Evolutionary conservation across 768 basidiomycete species (phyloP).

Genomic region (Amanita polypyramis): DNA sequence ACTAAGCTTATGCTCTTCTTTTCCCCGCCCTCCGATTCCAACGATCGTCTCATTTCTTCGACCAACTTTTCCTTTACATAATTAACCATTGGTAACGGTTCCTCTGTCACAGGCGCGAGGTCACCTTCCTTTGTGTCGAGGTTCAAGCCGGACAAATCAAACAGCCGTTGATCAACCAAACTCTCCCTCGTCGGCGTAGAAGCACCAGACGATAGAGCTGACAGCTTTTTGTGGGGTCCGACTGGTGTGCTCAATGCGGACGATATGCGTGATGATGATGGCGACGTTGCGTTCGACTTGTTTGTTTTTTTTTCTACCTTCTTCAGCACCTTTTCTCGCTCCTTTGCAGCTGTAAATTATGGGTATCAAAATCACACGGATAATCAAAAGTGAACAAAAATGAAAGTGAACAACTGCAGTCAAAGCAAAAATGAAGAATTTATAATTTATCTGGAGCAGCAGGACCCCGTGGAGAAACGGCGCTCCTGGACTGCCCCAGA

Average conservation of each 20-base stretch:
- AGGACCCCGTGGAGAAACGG: conserved; percentile 11
- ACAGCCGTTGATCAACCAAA: conserved; percentile 39
- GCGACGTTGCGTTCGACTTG: conserved; percentile 30
- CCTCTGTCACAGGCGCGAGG: conserved; percentile 22
- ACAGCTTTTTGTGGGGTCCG: conserved; percentile 32
- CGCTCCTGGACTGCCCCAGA: conserved; percentile 29
- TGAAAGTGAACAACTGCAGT: too few relatives aligned
- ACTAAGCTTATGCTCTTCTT: conserved; percentile 74
- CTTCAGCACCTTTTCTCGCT: conserved; percentile 60
- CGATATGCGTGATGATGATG: conserved; percentile 33
- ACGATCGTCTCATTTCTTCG: conserved; percentile 56
- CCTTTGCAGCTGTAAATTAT: conserved; percentile 59
- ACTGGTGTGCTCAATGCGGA: conserved; percentile 32
- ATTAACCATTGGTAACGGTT: conserved; percentile 52
- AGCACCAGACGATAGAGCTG: conserved; percentile 24
- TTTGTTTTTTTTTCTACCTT: conserved; percentile 44
- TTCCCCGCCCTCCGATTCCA: conserved; percentile 36
- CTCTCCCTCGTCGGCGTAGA: conserved; percentile 31
- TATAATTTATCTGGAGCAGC: conserved; percentile 15
- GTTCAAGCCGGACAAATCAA: conserved; percentile 73
- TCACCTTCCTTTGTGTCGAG: conserved; percentile 37
- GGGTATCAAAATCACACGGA: conserved; percentile 23
- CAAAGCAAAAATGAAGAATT: conserved; percentile 13
- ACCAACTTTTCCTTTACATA: conserved; percentile 75
- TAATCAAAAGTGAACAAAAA: conserved; percentile 15